A percentile compares a stretch with the other conserved stretches of the same genome.
These are phyloP conservation scores for Polymyxa betae DNA, from an alignment of 208 protist genomes.

Conservation along the genomic window DNA sequence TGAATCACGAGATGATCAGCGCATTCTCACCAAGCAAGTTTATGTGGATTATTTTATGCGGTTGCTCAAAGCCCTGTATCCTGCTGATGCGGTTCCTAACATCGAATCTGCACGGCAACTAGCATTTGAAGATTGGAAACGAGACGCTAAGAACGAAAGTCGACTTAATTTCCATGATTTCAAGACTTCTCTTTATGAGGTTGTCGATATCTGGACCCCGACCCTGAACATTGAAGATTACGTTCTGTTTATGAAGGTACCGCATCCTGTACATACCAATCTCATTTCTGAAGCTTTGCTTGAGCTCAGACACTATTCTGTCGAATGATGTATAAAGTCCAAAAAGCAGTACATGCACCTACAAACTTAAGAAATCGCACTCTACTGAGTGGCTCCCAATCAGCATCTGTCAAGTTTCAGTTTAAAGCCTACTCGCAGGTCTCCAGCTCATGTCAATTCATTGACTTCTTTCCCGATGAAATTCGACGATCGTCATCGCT, in stretches of 20 bases:
- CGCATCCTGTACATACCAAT: too few species aligned
- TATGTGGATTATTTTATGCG: conserved; percentile 40
- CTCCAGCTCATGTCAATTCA: neutral
- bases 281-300: too few species aligned
- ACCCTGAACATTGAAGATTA: neutral
- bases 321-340: too few species aligned
- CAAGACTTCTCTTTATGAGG: conserved; percentile 6
- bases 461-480: conserved; percentile 16
- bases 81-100: neutral
- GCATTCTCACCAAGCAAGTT: neutral
- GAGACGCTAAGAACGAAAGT: neutral
- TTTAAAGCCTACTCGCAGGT: conserved; percentile 16
- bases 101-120: neutral
- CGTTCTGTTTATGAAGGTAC: conserved; percentile 10
- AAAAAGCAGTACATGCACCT: too few species aligned
- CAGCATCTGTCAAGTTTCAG: conserved; percentile 31
- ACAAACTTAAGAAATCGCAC: too few species aligned
- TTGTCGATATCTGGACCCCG: conserved; percentile 43
- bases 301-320: too few species aligned
- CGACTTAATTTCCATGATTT: conserved; percentile 12
- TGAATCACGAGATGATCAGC: neutral
- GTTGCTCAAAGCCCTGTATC: conserved; percentile 14
- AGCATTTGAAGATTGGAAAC: conserved; percentile 16
- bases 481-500: too few species aligned
- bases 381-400: too few species aligned